Base-by-base conservation (phyloP, 2,329 filamentous ascomycete genomes). In the Aureobasidium sp. region DNA sequence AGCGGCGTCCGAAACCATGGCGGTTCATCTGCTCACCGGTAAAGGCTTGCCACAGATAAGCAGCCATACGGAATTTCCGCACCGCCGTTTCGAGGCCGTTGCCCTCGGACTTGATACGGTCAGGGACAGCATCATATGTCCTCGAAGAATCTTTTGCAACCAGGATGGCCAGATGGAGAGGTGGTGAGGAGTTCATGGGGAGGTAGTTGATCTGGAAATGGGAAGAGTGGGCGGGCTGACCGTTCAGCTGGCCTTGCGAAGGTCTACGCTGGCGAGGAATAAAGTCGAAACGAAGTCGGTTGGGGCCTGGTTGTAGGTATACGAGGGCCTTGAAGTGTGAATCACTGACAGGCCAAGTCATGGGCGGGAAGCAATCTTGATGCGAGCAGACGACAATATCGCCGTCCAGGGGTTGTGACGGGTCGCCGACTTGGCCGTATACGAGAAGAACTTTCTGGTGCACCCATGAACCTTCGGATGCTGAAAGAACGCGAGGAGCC, bases 21-120 rank as follows among this genome's bases (percentile, higher is more conserved):
- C 91, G 86, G 73, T 85, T 88, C 93, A 97, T 97, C 72, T 97
- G 92, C 73, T 99, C 94, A 7, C 90, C 91, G 0, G 93, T 97
- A 70, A 96, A 97, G 8, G 92, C 91, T 73, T 99, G 94, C 92
- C 94, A 97, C 15, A 97, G 80, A 72, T 97, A 97, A 27, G 91
- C 93, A 19, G 91, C 88, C 89, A 96, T 97, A 65, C 92, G 85
- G 72, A 94, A 97, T 72, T 99, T 99, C 69, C 84, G 85, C 57
- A 96, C 82, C 0, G 94, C 94, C 8, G 84, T 85, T 12, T 92
- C 87, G 39, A 97, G 72, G 1, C 82, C 83, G 73, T 96, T 96
- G 19, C 90, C 92, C 78, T 96, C 92, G 67, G 82, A 85, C 73
- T 89, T 85, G 61, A 83, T 78, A 53, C 89, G 84, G 60, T 90